Percentiles rank a stretch among this genome's conserved stretches.
phyloP scores from a whole-genome alignment of 441 rosid genomes.

The Mallotus repandus region DNA sequence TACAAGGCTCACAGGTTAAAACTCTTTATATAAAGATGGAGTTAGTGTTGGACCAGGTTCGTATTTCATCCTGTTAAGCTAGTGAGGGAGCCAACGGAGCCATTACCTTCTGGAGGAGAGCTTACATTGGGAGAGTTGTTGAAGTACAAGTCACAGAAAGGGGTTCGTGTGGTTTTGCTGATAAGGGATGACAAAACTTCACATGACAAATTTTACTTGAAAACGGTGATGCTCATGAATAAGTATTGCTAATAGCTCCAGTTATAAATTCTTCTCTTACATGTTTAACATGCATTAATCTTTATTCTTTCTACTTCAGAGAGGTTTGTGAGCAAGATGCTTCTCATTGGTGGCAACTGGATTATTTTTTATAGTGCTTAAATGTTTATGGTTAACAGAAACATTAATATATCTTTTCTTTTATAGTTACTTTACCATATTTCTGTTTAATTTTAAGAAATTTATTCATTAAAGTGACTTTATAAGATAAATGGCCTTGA shows the following conservation, averaged over 20 bases:
- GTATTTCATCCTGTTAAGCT: slow-evolving; percentile 62
- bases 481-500: neutral
- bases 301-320: neutral
- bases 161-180: slow-evolving; percentile 67
- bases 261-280: neutral
- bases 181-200: slow-evolving; percentile 91
- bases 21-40: slow-evolving; percentile 49
- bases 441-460: neutral
- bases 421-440: neutral
- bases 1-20: too few relatives aligned
- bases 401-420: neutral
- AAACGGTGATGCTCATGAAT: slow-evolving; percentile 46
- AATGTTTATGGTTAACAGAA: neutral
- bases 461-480: too few relatives aligned
- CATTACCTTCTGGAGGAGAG: slow-evolving; percentile 53
- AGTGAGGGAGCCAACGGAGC: slow-evolving; percentile 59
- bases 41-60: slow-evolving; percentile 72
- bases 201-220: slow-evolving; percentile 55
- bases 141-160: slow-evolving; percentile 76
- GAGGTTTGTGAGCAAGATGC: neutral
- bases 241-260: neutral
- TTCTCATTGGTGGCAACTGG: neutral
- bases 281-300: neutral
- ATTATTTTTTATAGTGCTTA: neutral
- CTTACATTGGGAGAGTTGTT: slow-evolving; percentile 69